Conservation (phyloP, 257 asterid genomes). For the Buddleja alternifolia region DNA sequence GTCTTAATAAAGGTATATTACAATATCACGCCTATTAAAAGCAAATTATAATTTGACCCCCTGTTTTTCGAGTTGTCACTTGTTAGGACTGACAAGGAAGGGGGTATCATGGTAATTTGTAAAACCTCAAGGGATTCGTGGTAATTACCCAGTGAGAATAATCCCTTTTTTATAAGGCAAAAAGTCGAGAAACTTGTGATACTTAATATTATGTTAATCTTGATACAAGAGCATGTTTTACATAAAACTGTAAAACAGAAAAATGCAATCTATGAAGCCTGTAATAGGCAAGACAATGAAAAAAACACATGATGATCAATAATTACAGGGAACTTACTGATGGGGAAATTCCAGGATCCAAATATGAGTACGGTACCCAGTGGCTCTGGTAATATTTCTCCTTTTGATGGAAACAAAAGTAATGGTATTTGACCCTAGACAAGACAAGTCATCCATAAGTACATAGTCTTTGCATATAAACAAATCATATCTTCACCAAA, state of each 20-base stretch:
- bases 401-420: conserved; percentile 72
- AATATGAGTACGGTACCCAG: conserved; percentile 82
- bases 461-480: conserved; percentile 1
- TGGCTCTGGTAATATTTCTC: conserved; percentile 82
- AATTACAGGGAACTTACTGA: conserved; percentile 59
- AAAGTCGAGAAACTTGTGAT: background rate
- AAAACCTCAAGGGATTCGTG: too few relatives aligned
- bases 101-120: too few relatives aligned
- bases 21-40: too few relatives aligned
- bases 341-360: conserved; percentile 86
- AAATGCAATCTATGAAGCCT: conserved; percentile 17
- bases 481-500: background rate
- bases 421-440: conserved; percentile 66
- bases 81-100: too few relatives aligned
- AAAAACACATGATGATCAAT: background rate
- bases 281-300: background rate
- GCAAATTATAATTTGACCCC: too few relatives aligned
- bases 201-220: background rate
- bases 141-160: too few relatives aligned
- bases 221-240: background rate
- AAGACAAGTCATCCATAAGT: conserved; percentile 26
- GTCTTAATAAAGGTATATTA: too few relatives aligned
- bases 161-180: background rate
- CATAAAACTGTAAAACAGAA: background rate
- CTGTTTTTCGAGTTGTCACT: too few relatives aligned